Evolutionary conservation across 768 basidiomycete genomes (phyloP).

Genomic region (Lactarius hengduanensis): DNA sequence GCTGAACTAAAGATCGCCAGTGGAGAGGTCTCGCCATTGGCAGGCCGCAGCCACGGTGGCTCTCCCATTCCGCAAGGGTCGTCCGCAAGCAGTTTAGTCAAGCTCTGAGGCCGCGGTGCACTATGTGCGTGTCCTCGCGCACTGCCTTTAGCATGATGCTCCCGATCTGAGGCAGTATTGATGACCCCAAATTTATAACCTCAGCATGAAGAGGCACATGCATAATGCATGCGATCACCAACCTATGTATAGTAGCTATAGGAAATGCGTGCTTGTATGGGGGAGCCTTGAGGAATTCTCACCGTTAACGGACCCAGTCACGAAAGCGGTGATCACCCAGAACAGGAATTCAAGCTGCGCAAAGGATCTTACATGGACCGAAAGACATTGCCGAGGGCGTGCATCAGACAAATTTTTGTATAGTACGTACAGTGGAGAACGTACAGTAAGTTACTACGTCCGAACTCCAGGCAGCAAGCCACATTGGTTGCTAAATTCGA

Average conservation of each 20-base stretch:
- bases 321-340: slow-evolving; percentile 10
- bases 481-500: not conserved
- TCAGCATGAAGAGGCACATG: slow-evolving; percentile 12
- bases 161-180: slow-evolving; percentile 13
- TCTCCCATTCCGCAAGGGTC: not conserved
- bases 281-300: not conserved
- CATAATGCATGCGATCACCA: slow-evolving; percentile 19
- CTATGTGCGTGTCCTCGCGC: not conserved
- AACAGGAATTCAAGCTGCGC: not conserved
- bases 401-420: slow-evolving; percentile 25
- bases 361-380: slow-evolving; percentile 8
- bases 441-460: not conserved
- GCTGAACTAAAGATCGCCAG: slow-evolving; percentile 18
- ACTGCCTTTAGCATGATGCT: slow-evolving; percentile 12
- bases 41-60: slow-evolving; percentile 22
- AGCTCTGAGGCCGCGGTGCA: slow-evolving; percentile 6
- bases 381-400: slow-evolving; percentile 15
- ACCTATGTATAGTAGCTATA: slow-evolving; percentile 5
- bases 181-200: slow-evolving; percentile 12
- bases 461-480: not conserved
- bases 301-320: slow-evolving; percentile 10
- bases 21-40: slow-evolving; percentile 3
- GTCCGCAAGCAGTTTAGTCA: slow-evolving; percentile 13
- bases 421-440: slow-evolving; percentile 15
- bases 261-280: not conserved